phyloP scores from a whole-genome alignment of 768 basidiomycete species.

The Tricholoma bakamatsutake region DNA sequence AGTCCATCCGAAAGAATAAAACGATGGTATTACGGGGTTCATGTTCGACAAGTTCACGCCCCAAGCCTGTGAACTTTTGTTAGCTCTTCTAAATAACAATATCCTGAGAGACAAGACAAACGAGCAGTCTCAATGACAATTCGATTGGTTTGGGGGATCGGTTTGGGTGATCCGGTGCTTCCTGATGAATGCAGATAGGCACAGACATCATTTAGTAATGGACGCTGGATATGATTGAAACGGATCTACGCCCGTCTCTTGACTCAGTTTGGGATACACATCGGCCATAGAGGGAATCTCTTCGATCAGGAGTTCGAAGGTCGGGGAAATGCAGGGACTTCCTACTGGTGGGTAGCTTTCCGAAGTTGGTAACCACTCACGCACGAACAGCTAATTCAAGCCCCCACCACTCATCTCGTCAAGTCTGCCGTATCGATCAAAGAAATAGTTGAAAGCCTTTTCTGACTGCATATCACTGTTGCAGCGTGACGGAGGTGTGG shows the following conservation, averaged over 20 bases:
- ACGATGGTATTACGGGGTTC: slow-evolving; percentile 27
- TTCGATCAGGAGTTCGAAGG: slow-evolving; percentile 20
- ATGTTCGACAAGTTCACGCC: slow-evolving; percentile 2
- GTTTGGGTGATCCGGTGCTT: slow-evolving; percentile 40
- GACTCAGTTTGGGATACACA: slow-evolving; percentile 35
- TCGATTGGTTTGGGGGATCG: slow-evolving; percentile 28
- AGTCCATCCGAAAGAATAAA: slow-evolving; percentile 28
- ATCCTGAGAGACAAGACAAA: too few relatives aligned
- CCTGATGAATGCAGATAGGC: slow-evolving; percentile 45
- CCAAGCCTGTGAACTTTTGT: background rate
- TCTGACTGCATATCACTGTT: too few relatives aligned
- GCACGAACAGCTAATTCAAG: too few relatives aligned
- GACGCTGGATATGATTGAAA: slow-evolving; percentile 22
- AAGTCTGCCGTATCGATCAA: too few relatives aligned
- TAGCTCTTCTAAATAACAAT: too few relatives aligned
- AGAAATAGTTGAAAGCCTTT: too few relatives aligned
- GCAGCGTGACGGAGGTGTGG: too few relatives aligned
- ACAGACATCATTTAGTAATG: slow-evolving; percentile 11
- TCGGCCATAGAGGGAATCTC: slow-evolving; percentile 25
- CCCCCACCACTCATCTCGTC: too few relatives aligned
- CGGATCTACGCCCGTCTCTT: slow-evolving; percentile 21
- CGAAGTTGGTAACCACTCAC: too few relatives aligned
- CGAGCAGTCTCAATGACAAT: background rate
- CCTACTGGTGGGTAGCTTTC: too few relatives aligned
- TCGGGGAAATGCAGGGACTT: slow-evolving; percentile 14